phyloP scores from a whole-genome alignment of 208 protist species.

The Leishmania tarentolae region DNA sequence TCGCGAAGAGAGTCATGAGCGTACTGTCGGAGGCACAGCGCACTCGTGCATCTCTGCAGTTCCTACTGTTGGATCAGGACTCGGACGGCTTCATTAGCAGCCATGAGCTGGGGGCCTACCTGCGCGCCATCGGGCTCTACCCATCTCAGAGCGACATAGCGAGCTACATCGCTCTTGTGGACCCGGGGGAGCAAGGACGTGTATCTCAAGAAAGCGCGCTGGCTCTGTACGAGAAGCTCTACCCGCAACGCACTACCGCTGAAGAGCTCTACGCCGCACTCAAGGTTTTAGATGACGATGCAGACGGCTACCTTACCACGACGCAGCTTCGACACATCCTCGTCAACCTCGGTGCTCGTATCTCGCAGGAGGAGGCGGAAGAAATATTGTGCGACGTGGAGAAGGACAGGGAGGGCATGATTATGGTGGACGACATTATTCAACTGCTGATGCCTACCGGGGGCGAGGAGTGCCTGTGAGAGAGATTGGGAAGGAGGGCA shows the following conservation, averaged over 20 bases:
- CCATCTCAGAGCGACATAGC: slow-evolving; percentile 95
- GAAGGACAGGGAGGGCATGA: slow-evolving; percentile 84
- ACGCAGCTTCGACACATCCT: slow-evolving; percentile 94
- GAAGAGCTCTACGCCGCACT: slow-evolving; percentile 94
- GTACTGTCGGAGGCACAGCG: slow-evolving; percentile 97
- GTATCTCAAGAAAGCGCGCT: slow-evolving; percentile 93
- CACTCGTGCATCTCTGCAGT: slow-evolving; percentile 99
- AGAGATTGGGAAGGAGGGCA: not conserved
- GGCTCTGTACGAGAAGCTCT: slow-evolving; percentile 70
- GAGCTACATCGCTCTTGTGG: slow-evolving; percentile 96
- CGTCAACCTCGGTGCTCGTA: slow-evolving; percentile 90
- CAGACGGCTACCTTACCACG: slow-evolving; percentile 92
- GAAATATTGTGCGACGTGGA: slow-evolving; percentile 82
- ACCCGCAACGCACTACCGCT: slow-evolving; percentile 44
- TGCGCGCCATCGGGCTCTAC: slow-evolving; percentile 98
- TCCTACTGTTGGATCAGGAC: slow-evolving; percentile 97
- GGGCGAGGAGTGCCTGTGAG: not conserved
- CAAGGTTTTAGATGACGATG: slow-evolving; percentile 94
- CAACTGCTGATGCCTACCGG: slow-evolving; percentile 47
- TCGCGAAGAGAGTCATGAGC: slow-evolving; percentile 16
- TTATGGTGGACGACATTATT: slow-evolving; percentile 86
- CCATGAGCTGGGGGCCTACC: slow-evolving; percentile 98
- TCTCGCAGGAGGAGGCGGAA: slow-evolving; percentile 89
- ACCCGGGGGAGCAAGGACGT: slow-evolving; percentile 93
- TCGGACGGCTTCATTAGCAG: slow-evolving; percentile 97